Evolutionary conservation across 768 basidiomycete genomes (phyloP).

Genomic region (Sistotremastrum niveocremeum): DNA sequence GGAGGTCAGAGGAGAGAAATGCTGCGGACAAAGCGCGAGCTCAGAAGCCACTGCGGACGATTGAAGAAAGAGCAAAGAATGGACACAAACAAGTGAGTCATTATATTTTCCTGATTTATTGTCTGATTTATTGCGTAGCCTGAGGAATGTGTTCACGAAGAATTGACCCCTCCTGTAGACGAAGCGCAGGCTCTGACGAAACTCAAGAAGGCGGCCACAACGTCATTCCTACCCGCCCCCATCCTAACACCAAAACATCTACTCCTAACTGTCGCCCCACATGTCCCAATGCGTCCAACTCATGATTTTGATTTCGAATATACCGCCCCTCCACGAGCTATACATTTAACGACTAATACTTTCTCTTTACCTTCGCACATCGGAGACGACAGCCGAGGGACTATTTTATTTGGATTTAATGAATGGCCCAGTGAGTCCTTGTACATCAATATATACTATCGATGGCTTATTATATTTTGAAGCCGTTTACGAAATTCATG

Average conservation of each 20-base stretch:
- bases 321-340: slow-evolving; percentile 23
- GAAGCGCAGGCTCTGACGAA: no score
- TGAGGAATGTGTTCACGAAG: no score
- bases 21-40: slow-evolving; percentile 9
- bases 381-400: slow-evolving; percentile 12
- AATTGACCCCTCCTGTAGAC: no score
- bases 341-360: slow-evolving; percentile 32
- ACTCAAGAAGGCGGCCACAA: no score
- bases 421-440: slow-evolving; percentile 35
- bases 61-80: slow-evolving; percentile 9
- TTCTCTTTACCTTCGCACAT: slow-evolving; percentile 25
- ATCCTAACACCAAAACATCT: slow-evolving; percentile 26
- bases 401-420: slow-evolving; percentile 35
- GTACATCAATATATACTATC: neutral
- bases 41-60: slow-evolving; percentile 6
- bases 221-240: slow-evolving; percentile 1
- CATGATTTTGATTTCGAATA: slow-evolving; percentile 29
- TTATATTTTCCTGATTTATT: no score
- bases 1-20: slow-evolving; percentile 16
- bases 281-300: slow-evolving; percentile 10
- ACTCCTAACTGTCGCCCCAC: slow-evolving; percentile 36
- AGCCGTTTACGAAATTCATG: slow-evolving; percentile 1
- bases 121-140: no score
- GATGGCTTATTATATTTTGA: neutral
- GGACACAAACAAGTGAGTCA: no score